Base-by-base conservation (phyloP, 139 green algal species). In the Tetradesmus obliquus region DNA sequence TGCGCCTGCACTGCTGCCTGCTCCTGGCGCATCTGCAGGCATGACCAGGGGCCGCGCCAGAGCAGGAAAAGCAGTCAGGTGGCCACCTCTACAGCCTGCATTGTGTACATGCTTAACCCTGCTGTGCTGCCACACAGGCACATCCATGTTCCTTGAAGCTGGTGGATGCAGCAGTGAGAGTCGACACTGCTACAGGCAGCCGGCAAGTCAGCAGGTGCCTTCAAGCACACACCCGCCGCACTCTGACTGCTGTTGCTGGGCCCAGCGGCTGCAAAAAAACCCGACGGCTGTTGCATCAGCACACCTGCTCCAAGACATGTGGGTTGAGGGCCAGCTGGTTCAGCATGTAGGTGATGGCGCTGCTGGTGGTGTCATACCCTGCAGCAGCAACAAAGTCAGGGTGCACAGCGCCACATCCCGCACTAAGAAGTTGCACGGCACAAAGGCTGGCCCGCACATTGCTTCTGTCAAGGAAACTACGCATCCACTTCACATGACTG, bases 321-420 rank as follows among this genome's bases (percentile, higher is more conserved):
- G 87, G 74, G 10, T 79, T 57, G 9, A 19, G 19, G 3, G 74
- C 57, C 53, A 91, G 71, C n/a, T 79, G 55, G 15, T 22, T 69
- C 2, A 91, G 57, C 13, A 91, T 72, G 55, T 60, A 86, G n/a
- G 74, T 86, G 10, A 91, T 76, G 1, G 87, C 55, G 17, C 87
- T 91, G 55, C 74, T 86, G 10, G 76, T 80, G 55, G 87, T 91
- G 51, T 91, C 87, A 55, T 86, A 55, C 9, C 87, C 86, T 82
- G 66, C 13, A 22, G 62, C 84, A 60, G 32, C n/a, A 45, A 69
- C 20, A 53, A 60, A 81, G 9, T 8, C 32, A 84, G 2, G 45
- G 24, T 22, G 45, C 79, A 60, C 13, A n/a, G 32, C 32, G 32
- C 32, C 9, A 57, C 32, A 60, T 55, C 2, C 45, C 19, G 6